Evolutionary conservation across 1,139 yeast species (phyloP).

Genomic region (Geotrichum klebahnii): DNA sequence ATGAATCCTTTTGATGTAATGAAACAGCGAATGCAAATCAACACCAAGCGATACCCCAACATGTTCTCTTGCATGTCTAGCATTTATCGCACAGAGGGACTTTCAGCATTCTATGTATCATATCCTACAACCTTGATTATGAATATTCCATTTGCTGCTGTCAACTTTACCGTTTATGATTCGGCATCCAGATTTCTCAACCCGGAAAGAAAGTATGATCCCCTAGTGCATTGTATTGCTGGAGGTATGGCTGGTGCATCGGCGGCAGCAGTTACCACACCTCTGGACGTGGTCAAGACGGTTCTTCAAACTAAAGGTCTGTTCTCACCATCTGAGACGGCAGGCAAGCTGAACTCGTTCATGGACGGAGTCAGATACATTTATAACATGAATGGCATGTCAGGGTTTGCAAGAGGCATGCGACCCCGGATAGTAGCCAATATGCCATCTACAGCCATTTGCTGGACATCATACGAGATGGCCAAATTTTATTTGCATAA

Average conservation of each 20-base stretch:
- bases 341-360: conserved; percentile 65
- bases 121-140: conserved; percentile 93
- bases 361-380: conserved; percentile 67
- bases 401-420: conserved; percentile 77
- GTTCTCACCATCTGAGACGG: conserved; percentile 40
- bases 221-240: conserved; percentile 83
- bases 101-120: conserved; percentile 79
- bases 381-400: conserved; percentile 59
- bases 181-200: conserved; percentile 71
- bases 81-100: conserved; percentile 72
- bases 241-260: conserved; percentile 96
- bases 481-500: conserved; percentile 63
- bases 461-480: conserved; percentile 98
- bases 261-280: conserved; percentile 95
- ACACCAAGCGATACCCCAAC: conserved; percentile 33
- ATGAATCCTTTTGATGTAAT: conserved; percentile 98
- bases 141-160: conserved; percentile 93
- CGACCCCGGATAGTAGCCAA: conserved; percentile 89
- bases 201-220: conserved; percentile 77
- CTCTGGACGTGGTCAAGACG: conserved; percentile 92
- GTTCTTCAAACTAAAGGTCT: conserved; percentile 65
- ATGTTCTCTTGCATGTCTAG: conserved; percentile 41
- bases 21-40: conserved; percentile 77
- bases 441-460: conserved; percentile 94
- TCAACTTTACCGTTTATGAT: conserved; percentile 91